Conservation (phyloP, 2,329 filamentous ascomycete genomes). For the Exophiala calicioides region DNA sequence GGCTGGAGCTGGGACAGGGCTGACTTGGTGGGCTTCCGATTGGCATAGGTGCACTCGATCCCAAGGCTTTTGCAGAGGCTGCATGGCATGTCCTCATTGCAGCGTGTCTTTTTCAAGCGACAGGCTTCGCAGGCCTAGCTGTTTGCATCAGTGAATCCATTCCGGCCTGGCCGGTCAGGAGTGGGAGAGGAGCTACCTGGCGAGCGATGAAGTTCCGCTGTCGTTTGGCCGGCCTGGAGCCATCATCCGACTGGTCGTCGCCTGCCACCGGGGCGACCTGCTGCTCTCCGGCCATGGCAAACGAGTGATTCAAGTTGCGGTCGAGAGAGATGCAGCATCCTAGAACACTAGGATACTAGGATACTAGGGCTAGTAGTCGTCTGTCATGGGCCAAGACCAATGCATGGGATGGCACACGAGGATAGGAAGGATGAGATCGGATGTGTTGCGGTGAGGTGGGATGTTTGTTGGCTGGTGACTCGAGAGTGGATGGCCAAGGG, state of each 20-base stretch:
- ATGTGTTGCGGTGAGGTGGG: too few relatives aligned
- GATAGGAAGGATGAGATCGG: too few relatives aligned
- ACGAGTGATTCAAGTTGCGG: too few relatives aligned
- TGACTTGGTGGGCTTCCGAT: slow-evolving; percentile 56
- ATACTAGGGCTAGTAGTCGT: too few relatives aligned
- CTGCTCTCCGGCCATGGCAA: too few relatives aligned
- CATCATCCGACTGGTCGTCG: slow-evolving; percentile 9
- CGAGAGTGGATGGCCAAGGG: too few relatives aligned
- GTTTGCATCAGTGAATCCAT: background rate
- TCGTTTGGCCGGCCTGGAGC: slow-evolving; percentile 18
- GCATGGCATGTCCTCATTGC: slow-evolving; percentile 57
- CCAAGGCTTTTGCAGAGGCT: slow-evolving; percentile 53
- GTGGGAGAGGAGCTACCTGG: slow-evolving; percentile 10
- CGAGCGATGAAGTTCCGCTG: slow-evolving; percentile 26
- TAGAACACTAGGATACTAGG: too few relatives aligned
- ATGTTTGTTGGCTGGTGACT: too few relatives aligned
- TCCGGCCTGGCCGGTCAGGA: background rate
- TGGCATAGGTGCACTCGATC: slow-evolving; percentile 54
- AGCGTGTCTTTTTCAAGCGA: slow-evolving; percentile 56
- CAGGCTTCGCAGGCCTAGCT: slow-evolving; percentile 56
- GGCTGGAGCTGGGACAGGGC: slow-evolving; percentile 15
- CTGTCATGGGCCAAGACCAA: too few relatives aligned
- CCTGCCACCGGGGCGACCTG: too few relatives aligned
- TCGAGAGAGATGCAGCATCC: too few relatives aligned
- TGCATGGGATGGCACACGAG: too few relatives aligned